These are phyloP conservation scores for Spiraea crenata DNA, from an alignment of 331 rosid genomes.

Conservation along the genomic window DNA sequence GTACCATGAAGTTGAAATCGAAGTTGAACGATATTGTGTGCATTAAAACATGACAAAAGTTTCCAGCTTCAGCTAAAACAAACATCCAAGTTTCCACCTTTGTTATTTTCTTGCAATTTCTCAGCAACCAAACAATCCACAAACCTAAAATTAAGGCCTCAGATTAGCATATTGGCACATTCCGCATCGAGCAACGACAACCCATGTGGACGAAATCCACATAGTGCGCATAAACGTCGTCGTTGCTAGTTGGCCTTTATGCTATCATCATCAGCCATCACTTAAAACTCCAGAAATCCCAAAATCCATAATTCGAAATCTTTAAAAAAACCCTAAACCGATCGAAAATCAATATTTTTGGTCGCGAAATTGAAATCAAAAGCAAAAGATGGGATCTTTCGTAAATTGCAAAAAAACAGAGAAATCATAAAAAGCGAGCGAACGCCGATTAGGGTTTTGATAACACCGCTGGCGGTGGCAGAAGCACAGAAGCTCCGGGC, in stretches of 20 bases:
- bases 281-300: too few relatives aligned
- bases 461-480: neutral
- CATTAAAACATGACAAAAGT: too few relatives aligned
- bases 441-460: constrained; percentile 4
- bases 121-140: neutral
- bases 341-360: neutral
- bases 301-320: too few relatives aligned
- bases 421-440: neutral
- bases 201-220: constrained; percentile 42
- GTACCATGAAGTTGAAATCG: too few relatives aligned
- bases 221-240: constrained; percentile 56
- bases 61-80: too few relatives aligned
- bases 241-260: constrained; percentile 48
- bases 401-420: neutral
- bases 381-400: neutral
- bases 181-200: constrained; percentile 57
- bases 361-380: neutral
- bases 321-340: neutral
- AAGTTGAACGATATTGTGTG: too few relatives aligned
- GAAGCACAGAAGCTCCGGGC: neutral
- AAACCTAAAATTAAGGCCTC: constrained; percentile 28
- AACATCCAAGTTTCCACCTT: neutral
- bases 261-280: constrained; percentile 45
- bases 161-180: constrained; percentile 92
- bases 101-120: constrained; percentile 1